Base-by-base conservation (phyloP, 768 basidiomycete species). In the Termitomyces bulborhizus region DNA sequence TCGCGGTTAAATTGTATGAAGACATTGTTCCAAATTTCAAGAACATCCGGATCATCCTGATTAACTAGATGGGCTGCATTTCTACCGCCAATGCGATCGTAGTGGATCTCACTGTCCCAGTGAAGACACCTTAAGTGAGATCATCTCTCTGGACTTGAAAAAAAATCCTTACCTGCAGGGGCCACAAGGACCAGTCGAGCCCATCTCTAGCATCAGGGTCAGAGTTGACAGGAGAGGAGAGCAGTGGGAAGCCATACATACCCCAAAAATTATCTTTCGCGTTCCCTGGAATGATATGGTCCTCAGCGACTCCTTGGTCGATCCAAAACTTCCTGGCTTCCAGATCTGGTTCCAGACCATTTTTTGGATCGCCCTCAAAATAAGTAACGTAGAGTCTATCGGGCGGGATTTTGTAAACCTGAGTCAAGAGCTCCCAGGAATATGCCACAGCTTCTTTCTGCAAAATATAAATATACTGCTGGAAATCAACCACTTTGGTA, bases 221-320 rank as follows among this genome's bases (percentile, higher is more conserved):
- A 57, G 55, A 52, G 24, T 39, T 39, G n/a, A 44, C 46, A 47
- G 60, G 29, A 26, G 36, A 26, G 26, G 16, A 31, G 43, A 13
- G 29, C 13, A 27, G 15, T 36, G 24, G 37, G 21, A 47, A 32
- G 13, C 36, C 46, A 39, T 49, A 69, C 83, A 46, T 70, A 93
- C 94, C 96, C 97, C 97, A 99, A 68, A 99, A 98, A 73, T 99
- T 99, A 69, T 98, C 95, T 69, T 97, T 97, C 4, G 93, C 89
- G 65, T 89, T 92, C 54, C 94, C 94, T 6, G 97, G 90, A 49
- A 99, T 74, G 58, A 99, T 88, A 63, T 95, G 94, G 58, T 88
- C 86, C 59, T 95, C 93, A 0, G 85, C 66, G 24, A 98, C 86
- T 41, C 97, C 97, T 57, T 89, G 83, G n/a, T 85, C 81, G 7